Evolutionary conservation across 2,329 filamentous ascomycete species (phyloP).

Genomic region (Fusarium heterosporum): DNA sequence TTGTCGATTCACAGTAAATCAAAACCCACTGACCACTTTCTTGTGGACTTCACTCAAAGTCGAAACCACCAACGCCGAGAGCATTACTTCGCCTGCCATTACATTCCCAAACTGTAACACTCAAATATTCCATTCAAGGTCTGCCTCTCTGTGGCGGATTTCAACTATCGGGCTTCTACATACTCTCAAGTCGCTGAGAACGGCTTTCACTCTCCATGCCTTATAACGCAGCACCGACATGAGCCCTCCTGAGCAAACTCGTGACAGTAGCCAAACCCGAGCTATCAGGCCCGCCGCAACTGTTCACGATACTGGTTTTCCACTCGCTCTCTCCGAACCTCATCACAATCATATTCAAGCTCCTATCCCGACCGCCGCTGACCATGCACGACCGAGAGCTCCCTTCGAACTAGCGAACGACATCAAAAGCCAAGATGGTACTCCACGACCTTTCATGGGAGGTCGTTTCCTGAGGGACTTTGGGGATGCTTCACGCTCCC

Average conservation of each 20-base stretch:
- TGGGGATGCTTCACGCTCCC: slow-evolving; percentile 47
- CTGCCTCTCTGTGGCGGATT: not conserved
- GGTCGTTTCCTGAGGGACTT: slow-evolving; percentile 54
- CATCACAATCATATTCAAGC: slow-evolving; percentile 32
- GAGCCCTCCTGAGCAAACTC: slow-evolving; percentile 49
- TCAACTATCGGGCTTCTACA: slow-evolving; percentile 5
- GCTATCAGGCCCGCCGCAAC: slow-evolving; percentile 43
- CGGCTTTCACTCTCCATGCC: slow-evolving; percentile 38
- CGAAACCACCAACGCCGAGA: slow-evolving; percentile 25
- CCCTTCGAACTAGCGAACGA: slow-evolving; percentile 33
- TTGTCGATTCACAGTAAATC: slow-evolving; percentile 39
- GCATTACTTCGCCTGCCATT: slow-evolving; percentile 21
- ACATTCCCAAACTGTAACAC: slow-evolving; percentile 24
- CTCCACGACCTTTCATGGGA: slow-evolving; percentile 42
- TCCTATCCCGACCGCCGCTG: slow-evolving; percentile 25
- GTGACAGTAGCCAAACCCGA: slow-evolving; percentile 48
- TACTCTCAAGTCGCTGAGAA: slow-evolving; percentile 16
- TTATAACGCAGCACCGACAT: slow-evolving; percentile 49
- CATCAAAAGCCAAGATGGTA: slow-evolving; percentile 41
- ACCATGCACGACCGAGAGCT: slow-evolving; percentile 35
- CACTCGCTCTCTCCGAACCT: slow-evolving; percentile 28
- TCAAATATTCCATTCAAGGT: slow-evolving; percentile 6
- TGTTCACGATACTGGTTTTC: slow-evolving; percentile 41
- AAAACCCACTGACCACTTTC: slow-evolving; percentile 30
- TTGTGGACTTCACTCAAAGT: slow-evolving; percentile 27